Conservation (phyloP, 2,329 filamentous ascomycete species). For the Phialophora macrospora region DNA sequence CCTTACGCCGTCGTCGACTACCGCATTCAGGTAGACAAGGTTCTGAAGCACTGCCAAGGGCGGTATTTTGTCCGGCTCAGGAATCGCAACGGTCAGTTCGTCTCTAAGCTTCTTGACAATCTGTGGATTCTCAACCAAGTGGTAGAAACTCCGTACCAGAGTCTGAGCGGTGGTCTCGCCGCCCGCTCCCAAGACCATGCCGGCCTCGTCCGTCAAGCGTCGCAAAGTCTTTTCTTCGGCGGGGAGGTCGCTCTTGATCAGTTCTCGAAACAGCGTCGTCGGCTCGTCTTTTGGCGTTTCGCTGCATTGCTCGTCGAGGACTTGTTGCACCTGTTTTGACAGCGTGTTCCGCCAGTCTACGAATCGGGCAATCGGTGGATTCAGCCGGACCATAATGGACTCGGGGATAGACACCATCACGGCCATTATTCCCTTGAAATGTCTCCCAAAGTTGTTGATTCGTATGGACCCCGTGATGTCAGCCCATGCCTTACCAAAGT, state of each 20-base stretch:
- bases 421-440: constrained; percentile 1
- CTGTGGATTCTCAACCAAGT: constrained; percentile 32
- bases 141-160: constrained; percentile 42
- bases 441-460: constrained; percentile 9
- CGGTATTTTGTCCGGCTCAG: constrained; percentile 19
- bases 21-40: constrained; percentile 45
- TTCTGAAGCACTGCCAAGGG: constrained; percentile 46
- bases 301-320: constrained; percentile 11
- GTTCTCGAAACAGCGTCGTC: constrained; percentile 43
- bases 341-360: not conserved
- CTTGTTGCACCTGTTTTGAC: not conserved
- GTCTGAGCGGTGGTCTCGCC: constrained; percentile 44
- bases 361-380: not conserved
- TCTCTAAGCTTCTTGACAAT: constrained; percentile 23
- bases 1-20: constrained; percentile 22
- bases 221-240: constrained; percentile 44
- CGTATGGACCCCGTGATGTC: not conserved
- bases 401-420: constrained; percentile 1
- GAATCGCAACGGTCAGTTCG: constrained; percentile 26
- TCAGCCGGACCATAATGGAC: not conserved
- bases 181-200: constrained; percentile 43
- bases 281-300: constrained; percentile 4
- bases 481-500: constrained; percentile 29
- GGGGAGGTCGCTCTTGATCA: constrained; percentile 42
- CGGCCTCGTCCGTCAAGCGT: constrained; percentile 44